These are phyloP conservation scores for Sporobolus alterniflorus DNA, from an alignment of 202 grass and related monocot genomes.

Conservation along the genomic window DNA sequence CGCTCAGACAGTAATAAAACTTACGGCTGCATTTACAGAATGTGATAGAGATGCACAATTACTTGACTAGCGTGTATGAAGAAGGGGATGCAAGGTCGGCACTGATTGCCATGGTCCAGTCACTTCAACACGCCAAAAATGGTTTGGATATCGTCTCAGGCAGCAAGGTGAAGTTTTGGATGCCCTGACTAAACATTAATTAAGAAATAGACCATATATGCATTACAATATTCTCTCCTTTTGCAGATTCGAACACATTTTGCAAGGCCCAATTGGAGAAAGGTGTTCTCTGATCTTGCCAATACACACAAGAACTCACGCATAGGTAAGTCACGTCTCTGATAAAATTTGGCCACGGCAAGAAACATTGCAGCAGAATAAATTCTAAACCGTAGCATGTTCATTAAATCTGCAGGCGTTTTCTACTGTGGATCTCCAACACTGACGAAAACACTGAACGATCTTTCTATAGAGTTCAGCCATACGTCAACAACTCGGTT, in stretches of 20 bases:
- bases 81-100: slow-evolving; percentile 97
- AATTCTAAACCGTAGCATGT: background rate
- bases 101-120: slow-evolving; percentile 94
- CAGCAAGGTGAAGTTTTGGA: slow-evolving; percentile 58
- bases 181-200: background rate
- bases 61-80: slow-evolving; percentile 99
- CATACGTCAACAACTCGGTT: slow-evolving; percentile 89
- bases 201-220: background rate
- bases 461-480: slow-evolving; percentile 92
- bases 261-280: slow-evolving; percentile 98
- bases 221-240: background rate
- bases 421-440: slow-evolving; percentile 95
- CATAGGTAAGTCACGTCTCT: slow-evolving; percentile 62
- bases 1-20: slow-evolving; percentile 5
- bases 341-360: background rate
- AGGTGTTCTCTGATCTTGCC: slow-evolving; percentile 87
- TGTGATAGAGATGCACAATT: slow-evolving; percentile 99
- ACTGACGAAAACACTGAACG: slow-evolving; percentile 83
- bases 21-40: slow-evolving; percentile 58
- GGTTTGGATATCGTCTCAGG: slow-evolving; percentile 94
- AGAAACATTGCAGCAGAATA: background rate
- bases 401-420: slow-evolving; percentile 59
- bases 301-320: slow-evolving; percentile 78
- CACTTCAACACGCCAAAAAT: slow-evolving; percentile 96
- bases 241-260: slow-evolving; percentile 93